Evolutionary conservation across 176 grass and related monocot genomes (phyloP), one percentile per base, ranked within the genome.

Genomic region (Ensete ventricosum): DNA sequence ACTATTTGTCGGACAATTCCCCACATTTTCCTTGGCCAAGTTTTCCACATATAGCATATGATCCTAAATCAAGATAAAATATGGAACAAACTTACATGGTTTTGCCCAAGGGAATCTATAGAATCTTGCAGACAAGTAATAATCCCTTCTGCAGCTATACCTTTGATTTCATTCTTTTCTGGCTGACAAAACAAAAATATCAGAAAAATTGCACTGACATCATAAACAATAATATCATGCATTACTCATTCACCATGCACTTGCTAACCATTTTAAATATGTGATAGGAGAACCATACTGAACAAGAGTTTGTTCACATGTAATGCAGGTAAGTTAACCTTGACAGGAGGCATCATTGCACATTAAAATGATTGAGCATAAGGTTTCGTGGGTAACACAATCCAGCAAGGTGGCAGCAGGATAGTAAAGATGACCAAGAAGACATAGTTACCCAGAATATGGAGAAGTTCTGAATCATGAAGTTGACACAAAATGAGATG

Each of bases 41-140:
- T 55, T 74, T 50, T 11, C 11, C 2, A 11, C 17, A 12, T 54
- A 27, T 11, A 19, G 12, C 9, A 74, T 23, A 53, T 54, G 24
- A 29, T 16, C 1, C 3, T n/a, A 71, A 71, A 17, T 71, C n/a
- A 21, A 51, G 16, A 9, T 9, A 11, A n/a, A 75, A 54, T 13
- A 22, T 72, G 55, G 60, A 84, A 50, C 66, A 29, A 80, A 51
- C 87, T 92, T 85, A 96, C 93, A 77, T 88, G 81, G 62, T 83
- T 85, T 87, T 91, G 74, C 55, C 85, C 69, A 1, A 98, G 90
- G 64, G 94, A 90, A 68, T 93, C 88, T 75, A 98, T 91, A 78
- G 77, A 82, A 71, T 93, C 94, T 82, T 98, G 94, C 50, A 98
- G 76, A 79, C 90, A 98, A 82, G 88, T 93, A 24, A 98, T 74